Base-by-base conservation (phyloP, 2,329 filamentous ascomycete species). In the Neonectria magnoliae region DNA sequence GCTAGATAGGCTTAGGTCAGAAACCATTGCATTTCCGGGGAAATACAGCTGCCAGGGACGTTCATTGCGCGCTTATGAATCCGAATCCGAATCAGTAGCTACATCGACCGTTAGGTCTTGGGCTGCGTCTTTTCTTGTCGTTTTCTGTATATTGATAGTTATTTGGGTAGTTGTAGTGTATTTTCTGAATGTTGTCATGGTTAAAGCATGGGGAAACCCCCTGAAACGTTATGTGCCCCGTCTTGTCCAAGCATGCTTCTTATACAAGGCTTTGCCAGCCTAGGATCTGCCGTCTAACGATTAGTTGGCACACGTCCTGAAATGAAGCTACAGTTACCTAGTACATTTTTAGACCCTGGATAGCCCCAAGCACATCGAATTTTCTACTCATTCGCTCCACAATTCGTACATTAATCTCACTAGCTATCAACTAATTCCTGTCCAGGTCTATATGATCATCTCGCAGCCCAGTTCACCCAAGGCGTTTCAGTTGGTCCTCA, bases 271-370 rank as follows among this genome's bases (percentile, higher is more conserved):
- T 72, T 8, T 70, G 70, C 70, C 70, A 72, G 9, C 70, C 53
- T 7, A 55, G 18, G 4, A 72, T 25, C 9, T 41, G 9, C 4
- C 10, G n/a, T 22, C 45, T 5, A 4, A 10, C 22, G 18, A 41
- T 56, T 25, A 62, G 64, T 9, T 33, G 29, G n/a, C 70, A 72
- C 5, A 66, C 56, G 14, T 67, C 54, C 33, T 67, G 42, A 41
- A 72, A 72, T 9, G 64, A 66, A 9, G 70, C 64, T 14, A 67
- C 36, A 9, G 68, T 71, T 16, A 70, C 64, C 10, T 68, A 48
- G 31, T 60, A 69, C 70, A 72, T 71, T 10, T 67, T 72, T 2
- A 66, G 70, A 29, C 71, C 68, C 22, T 72, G 70, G 14, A 68
- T 62, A 20, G 71, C 59, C 10, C 69, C 56, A 25, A 72, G n/a